Evolutionary conservation across 495 filamentous ascomycete species (phyloP).

Genomic region (Hypoxylon lienhwacheense): DNA sequence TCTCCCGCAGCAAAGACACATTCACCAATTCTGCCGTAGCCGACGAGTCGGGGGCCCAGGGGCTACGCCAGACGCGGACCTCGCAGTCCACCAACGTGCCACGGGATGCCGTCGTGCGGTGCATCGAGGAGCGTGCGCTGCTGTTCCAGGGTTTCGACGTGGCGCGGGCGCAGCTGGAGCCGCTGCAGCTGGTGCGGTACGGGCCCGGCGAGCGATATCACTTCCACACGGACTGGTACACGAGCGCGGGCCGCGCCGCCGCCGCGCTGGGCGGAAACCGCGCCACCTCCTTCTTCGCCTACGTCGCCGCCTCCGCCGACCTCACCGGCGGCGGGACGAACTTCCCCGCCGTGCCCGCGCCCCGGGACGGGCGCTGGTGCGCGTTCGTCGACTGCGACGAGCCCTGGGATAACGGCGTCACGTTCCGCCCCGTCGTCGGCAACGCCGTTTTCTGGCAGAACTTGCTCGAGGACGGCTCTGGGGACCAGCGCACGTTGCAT

Average conservation of each 20-base stretch:
- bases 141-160: conserved; percentile 66
- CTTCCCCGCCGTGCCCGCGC: conserved; percentile 51
- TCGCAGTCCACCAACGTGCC: conserved; percentile 50
- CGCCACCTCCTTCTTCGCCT: conserved; percentile 59
- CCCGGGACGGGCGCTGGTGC: conserved; percentile 57
- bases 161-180: conserved; percentile 51
- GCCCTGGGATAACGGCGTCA: conserved; percentile 59
- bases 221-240: conserved; percentile 63
- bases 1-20: conserved; percentile 36
- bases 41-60: conserved; percentile 34
- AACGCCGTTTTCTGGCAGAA: conserved; percentile 82
- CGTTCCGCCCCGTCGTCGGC: conserved; percentile 66
- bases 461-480: conserved; percentile 56
- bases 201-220: conserved; percentile 51
- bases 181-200: conserved; percentile 59
- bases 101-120: conserved; percentile 63
- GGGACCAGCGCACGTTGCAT: conserved; percentile 69
- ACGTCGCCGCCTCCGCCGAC: conserved; percentile 49
- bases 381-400: conserved; percentile 61
- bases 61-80: conserved; percentile 43
- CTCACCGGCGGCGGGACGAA: conserved; percentile 60
- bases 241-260: conserved; percentile 41
- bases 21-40: conserved; percentile 48
- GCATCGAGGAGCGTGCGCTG: conserved; percentile 68
- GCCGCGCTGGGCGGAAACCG: conserved; percentile 52